Percentiles rank a stretch among this genome's conserved stretches.
Conservation (phyloP, 192 early-diverging fungal species). For the Helicostylum pulchrum region DNA sequence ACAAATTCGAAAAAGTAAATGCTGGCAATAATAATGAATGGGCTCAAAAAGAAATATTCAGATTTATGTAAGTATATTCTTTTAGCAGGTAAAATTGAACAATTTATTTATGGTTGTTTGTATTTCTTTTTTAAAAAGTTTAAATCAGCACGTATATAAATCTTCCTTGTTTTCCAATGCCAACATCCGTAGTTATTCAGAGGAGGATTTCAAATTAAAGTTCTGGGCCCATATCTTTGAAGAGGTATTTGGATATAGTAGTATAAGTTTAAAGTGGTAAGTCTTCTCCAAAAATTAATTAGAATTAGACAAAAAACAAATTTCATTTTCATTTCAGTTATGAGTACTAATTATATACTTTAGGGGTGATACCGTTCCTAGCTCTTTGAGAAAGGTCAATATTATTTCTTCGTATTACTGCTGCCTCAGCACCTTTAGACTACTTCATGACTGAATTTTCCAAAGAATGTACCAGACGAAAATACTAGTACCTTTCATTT, state of each 20-base stretch:
- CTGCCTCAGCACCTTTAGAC: too few species aligned
- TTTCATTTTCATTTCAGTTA: background rate
- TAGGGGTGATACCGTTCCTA: background rate
- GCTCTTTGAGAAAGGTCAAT: background rate
- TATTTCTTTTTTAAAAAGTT: background rate
- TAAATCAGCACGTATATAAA: background rate
- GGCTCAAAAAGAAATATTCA: background rate
- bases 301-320: background rate
- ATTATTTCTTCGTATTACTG: background rate
- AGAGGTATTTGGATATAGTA: background rate
- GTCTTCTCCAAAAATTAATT: background rate
- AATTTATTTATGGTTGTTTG: background rate
- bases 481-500: too few species aligned
- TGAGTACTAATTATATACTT: background rate
- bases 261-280: slow-evolving; percentile 1
- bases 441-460: too few species aligned
- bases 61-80: background rate
- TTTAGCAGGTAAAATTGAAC: background rate
- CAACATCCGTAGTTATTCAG: background rate
- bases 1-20: background rate
- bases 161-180: background rate
- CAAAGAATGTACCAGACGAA: too few species aligned
- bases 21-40: background rate
- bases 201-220: slow-evolving; percentile 2
- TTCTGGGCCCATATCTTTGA: background rate